Evolutionary conservation across 2,329 filamentous ascomycete genomes (phyloP).

Genomic region (Cordyceps cateniannulata): DNA sequence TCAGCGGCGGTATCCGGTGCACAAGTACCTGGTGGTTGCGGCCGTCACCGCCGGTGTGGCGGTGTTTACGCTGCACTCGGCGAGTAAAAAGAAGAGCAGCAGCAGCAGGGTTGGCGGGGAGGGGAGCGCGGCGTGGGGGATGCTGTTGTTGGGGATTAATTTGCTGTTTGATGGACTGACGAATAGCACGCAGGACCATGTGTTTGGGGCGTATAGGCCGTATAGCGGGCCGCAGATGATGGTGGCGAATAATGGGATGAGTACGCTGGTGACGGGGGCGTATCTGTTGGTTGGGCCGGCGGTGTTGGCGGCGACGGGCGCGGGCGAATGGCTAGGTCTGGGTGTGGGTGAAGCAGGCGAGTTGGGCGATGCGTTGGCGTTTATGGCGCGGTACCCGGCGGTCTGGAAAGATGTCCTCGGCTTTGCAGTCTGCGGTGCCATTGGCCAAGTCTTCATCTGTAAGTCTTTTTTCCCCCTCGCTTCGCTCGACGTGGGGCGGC

Average conservation of each 20-base stretch:
- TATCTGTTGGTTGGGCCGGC: conserved; percentile 72
- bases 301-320: conserved; percentile 62
- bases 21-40: conserved; percentile 92
- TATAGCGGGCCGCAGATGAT: conserved; percentile 98
- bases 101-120: conserved; percentile 35
- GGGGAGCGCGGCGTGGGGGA: conserved; percentile 66
- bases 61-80: conserved; percentile 85
- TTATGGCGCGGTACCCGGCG: conserved; percentile 71
- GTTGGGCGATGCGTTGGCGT: conserved; percentile 69
- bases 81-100: conserved; percentile 38
- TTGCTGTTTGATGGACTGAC: conserved; percentile 92
- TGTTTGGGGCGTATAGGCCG: conserved; percentile 72
- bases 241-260: conserved; percentile 92
- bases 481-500: not conserved
- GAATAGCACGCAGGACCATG: conserved; percentile 93
- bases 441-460: conserved; percentile 96
- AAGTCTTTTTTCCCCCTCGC: conserved; percentile 24
- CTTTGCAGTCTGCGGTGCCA: conserved; percentile 82
- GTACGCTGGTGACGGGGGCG: conserved; percentile 64
- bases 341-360: conserved; percentile 66
- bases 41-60: conserved; percentile 89
- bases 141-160: conserved; percentile 81
- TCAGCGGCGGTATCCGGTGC: conserved; percentile 79
- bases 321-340: conserved; percentile 61
- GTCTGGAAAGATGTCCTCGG: conserved; percentile 85